Base-by-base conservation (phyloP, 1,139 yeast genomes). In the Kluyveromyces sp. region DNA sequence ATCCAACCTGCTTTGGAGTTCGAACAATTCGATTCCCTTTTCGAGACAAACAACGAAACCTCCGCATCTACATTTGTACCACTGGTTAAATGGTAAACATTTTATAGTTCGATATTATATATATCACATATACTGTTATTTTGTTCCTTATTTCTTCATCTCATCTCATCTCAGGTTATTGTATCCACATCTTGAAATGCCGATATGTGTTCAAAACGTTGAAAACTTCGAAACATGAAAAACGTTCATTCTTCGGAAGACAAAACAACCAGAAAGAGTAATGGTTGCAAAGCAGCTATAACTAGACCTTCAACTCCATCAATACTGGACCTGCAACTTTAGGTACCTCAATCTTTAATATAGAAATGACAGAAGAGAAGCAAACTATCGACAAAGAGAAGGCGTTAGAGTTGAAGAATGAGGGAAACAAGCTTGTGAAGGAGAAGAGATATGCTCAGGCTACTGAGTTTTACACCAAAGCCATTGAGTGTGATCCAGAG, bases 1-100 rank as follows among this genome's bases (percentile, higher is more conserved):
- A 74, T 78, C 3, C 75, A 78, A 54, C 86, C 95, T 3, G 88
- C 95, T 0, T 67, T 89, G 44, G 97, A 92, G 63, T 85, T 75
- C 60, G 96, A 88, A 35, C 50, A 54, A 3, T 58, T 58, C 38
- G 60, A 53, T 21, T 38, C 49, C 2, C 40, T 59, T 7, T 41
- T 56, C 41, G 48, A 32, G 21, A 27, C 29, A 21, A 8, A 55
- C 21, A 15, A 15, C 21, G 21, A 15, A 15, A 15, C 21, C 56
- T 61, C 43, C 53, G 21, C 43, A 37, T 21, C 51, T 52, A 8
- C 43, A 10, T 41, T 26, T 25, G 28, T 41, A 4, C 34, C 37
- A 7, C 21, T 29, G 7, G 32, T 41, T 4, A 34, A 41, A 35
- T 41, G 43, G 43, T 41, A 40, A 21, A n/a, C 6, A 33, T 15